A percentile compares a stretch with the other conserved stretches of the same genome.
Evolutionary conservation across 2,329 filamentous ascomycete species (phyloP).

Genomic region (Clonostachys rosea): DNA sequence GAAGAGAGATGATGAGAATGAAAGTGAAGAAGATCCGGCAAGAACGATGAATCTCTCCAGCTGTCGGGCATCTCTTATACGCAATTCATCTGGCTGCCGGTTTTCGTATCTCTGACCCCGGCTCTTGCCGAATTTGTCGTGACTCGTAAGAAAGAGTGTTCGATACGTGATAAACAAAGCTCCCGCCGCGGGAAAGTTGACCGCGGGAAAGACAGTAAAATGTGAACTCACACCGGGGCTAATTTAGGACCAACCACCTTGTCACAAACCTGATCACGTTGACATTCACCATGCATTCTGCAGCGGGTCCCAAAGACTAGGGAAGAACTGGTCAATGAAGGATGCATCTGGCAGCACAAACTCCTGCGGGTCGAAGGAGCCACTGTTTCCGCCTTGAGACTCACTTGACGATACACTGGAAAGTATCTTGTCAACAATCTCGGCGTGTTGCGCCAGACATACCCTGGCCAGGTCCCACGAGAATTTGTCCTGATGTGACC

Average conservation of each 20-base stretch:
- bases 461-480: constrained; percentile 46
- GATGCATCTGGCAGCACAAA: constrained; percentile 23
- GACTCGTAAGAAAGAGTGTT: neutral
- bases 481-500: constrained; percentile 26
- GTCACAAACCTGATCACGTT: too few relatives aligned
- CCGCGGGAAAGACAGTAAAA: neutral
- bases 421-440: constrained; percentile 38
- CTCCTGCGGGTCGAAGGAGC: constrained; percentile 10
- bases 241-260: too few relatives aligned
- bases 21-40: neutral
- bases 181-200: neutral
- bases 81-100: neutral
- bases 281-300: constrained; percentile 20
- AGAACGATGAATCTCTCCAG: neutral
- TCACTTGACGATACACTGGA: constrained; percentile 16
- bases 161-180: neutral
- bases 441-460: constrained; percentile 40
- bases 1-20: neutral
- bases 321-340: constrained; percentile 25
- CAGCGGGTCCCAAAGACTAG: constrained; percentile 27
- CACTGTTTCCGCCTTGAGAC: constrained; percentile 3
- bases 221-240: neutral
- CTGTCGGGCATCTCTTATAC: neutral
- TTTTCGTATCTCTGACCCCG: neutral
- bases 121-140: neutral